phyloP scores from a whole-genome alignment of 1,284 basidiomycete species.

The Schizophyllum amplum region DNA sequence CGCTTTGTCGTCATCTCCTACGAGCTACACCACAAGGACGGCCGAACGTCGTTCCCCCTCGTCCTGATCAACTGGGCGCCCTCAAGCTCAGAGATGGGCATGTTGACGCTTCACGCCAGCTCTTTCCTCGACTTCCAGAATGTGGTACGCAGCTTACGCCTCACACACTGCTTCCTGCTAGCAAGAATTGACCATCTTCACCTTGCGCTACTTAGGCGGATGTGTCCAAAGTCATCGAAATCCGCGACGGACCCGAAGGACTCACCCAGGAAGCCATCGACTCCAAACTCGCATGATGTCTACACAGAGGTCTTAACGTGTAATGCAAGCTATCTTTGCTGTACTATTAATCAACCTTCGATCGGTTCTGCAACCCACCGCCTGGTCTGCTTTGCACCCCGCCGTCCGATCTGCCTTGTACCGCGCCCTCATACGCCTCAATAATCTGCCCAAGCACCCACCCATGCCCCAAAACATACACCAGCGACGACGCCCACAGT shows the following conservation, averaged over 20 bases:
- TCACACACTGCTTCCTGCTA: neutral
- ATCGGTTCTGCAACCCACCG: too few species aligned
- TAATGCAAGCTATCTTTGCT: too few species aligned
- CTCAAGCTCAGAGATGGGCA: constrained; percentile 60
- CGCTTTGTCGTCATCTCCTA: constrained; percentile 81
- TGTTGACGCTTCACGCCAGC: constrained; percentile 80
- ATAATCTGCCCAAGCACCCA: constrained; percentile 70
- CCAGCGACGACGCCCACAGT: constrained; percentile 74
- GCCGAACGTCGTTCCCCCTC: constrained; percentile 78
- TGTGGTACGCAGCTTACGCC: constrained; percentile 33
- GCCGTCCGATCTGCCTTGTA: too few species aligned
- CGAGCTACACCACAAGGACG: constrained; percentile 76
- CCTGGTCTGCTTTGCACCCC: neutral
- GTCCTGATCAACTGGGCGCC: constrained; percentile 86
- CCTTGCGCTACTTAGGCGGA: constrained; percentile 42
- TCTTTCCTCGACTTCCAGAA: constrained; percentile 77
- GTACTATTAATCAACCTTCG: neutral
- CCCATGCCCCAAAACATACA: constrained; percentile 67
- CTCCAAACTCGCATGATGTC: constrained; percentile 31
- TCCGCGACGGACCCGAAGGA: constrained; percentile 73
- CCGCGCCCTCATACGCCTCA: constrained; percentile 35
- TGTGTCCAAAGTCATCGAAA: constrained; percentile 70
- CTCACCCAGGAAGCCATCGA: constrained; percentile 70
- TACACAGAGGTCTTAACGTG: neutral
- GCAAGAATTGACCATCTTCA: constrained; percentile 1